Conservation (phyloP, 2,329 filamentous ascomycete species). For the Plectosphaerella sp. region DNA sequence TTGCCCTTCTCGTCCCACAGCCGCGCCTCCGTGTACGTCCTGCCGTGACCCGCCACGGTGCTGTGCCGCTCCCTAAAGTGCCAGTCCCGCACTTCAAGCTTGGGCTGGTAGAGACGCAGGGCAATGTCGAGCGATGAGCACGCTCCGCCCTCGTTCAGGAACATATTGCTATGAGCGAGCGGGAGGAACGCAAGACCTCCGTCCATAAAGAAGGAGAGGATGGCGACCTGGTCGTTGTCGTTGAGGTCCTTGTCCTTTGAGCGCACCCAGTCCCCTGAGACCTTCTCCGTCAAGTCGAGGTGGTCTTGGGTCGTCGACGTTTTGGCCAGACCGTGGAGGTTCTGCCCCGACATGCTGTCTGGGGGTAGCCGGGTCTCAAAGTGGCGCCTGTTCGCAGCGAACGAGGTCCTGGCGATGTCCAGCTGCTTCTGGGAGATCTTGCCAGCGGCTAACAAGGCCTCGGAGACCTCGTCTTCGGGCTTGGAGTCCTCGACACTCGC, state of each 20-base stretch:
- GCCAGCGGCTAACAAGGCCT: slow-evolving; percentile 16
- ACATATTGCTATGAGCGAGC: slow-evolving; percentile 34
- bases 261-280: slow-evolving; percentile 37
- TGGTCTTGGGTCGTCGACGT: slow-evolving; percentile 19
- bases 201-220: slow-evolving; percentile 39
- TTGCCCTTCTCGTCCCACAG: slow-evolving; percentile 39
- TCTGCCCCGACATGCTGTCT: slow-evolving; percentile 38
- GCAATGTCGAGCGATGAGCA: slow-evolving; percentile 47
- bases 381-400: slow-evolving; percentile 20
- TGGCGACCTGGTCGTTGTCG: slow-evolving; percentile 26
- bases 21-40: slow-evolving; percentile 38
- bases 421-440: slow-evolving; percentile 16
- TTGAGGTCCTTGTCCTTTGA: slow-evolving; percentile 13
- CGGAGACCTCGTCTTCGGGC: slow-evolving; percentile 8
- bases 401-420: slow-evolving; percentile 17
- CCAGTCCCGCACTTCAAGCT: slow-evolving; percentile 35
- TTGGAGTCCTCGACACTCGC: slow-evolving; percentile 18
- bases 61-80: slow-evolving; percentile 35
- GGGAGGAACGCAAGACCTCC: slow-evolving; percentile 37
- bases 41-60: slow-evolving; percentile 29
- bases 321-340: slow-evolving; percentile 34
- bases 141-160: slow-evolving; percentile 36
- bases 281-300: slow-evolving; percentile 31
- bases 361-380: slow-evolving; percentile 31
- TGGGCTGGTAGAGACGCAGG: slow-evolving; percentile 34